Base-by-base conservation (phyloP, 345 rosid genomes). In the Noccaea bulbosa region DNA sequence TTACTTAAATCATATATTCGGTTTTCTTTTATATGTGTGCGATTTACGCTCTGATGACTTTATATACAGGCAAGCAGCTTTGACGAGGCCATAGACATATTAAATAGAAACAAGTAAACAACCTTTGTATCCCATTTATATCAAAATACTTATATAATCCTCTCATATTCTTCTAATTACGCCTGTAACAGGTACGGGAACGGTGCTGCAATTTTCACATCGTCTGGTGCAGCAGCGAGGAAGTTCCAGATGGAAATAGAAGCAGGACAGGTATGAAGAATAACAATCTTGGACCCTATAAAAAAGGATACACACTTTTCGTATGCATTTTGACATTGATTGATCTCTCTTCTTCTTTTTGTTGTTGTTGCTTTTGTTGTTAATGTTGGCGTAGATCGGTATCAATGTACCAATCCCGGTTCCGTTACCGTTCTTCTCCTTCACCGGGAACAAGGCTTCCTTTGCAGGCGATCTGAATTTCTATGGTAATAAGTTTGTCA, bases 351-450 rank as follows among this genome's bases (percentile, higher is more conserved):
- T 6, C n/a, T n/a, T n/a, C n/a, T n/a, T n/a, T n/a, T n/a, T n/a
- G n/a, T 24, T 24, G 27, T 3, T 24, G 27, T 24, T 24, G 27
- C 27, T 24, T 30, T 67, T 57, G 55, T 48, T 59, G n/a, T 46
- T 57, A 8, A 34, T 70, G 59, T 11, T 39, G 38, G 8, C 0
- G 0, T 70, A 93, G 98, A 88, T 93, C 41, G 98, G 98, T 78
- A 91, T 93, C 58, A 93, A 93, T 63, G 97, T 93, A 60, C 98
- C 98, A 6, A 91, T 93, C 57, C 98, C 98, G 9, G 97, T 93
- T 58, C 98, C 98, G 40, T 69, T 93, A 77, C 98, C 98, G 9
- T 93, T 93, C 70, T 93, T 93, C 84, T 93, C 98, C 2, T 93
- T 93, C 57, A 93, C 98, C 0, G 98, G 97, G 41, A 82, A 87